Evolutionary conservation across 805 yeast genomes (phyloP).

Genomic region (Candida michaelii): DNA sequence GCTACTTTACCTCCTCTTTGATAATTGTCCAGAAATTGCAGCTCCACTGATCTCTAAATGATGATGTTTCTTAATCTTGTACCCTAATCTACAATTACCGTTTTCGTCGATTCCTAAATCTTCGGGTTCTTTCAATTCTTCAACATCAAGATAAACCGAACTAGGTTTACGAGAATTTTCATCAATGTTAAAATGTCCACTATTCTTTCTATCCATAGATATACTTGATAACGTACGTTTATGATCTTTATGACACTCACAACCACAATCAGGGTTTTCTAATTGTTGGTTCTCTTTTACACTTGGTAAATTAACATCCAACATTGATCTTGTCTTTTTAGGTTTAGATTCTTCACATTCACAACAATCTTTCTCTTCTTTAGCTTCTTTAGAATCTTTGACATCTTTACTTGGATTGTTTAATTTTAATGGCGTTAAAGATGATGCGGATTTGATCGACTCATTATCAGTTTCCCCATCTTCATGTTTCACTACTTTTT

Average conservation of each 20-base stretch:
- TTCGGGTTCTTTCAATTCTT: slow-evolving; percentile 11
- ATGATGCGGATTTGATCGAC: slow-evolving; percentile 16
- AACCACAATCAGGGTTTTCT: slow-evolving; percentile 1
- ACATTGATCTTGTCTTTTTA: slow-evolving; percentile 28
- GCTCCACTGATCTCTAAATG: slow-evolving; percentile 39
- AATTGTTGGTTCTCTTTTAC: slow-evolving; percentile 8
- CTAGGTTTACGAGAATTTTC: slow-evolving; percentile 4
- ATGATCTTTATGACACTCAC: slow-evolving; percentile 6
- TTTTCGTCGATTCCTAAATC: slow-evolving; percentile 23
- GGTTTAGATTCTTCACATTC: slow-evolving; percentile 7
- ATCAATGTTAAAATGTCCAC: neutral
- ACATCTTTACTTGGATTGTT: slow-evolving; percentile 1
- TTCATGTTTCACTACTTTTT: neutral
- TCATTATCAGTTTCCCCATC: slow-evolving; percentile 6
- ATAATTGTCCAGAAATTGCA: slow-evolving; percentile 26
- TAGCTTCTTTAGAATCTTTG: neutral
- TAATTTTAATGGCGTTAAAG: slow-evolving; percentile 10
- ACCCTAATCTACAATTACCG: slow-evolving; percentile 43
- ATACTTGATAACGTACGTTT: neutral
- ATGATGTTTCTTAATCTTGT: slow-evolving; percentile 42
- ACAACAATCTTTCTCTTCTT: slow-evolving; percentile 11
- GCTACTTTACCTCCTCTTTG: slow-evolving; percentile 18
- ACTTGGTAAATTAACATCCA: slow-evolving; percentile 18
- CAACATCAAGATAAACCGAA: slow-evolving; percentile 7
- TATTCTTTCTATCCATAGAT: slow-evolving; percentile 7